Percentiles rank a stretch among this genome's conserved stretches.
These are phyloP conservation scores for Achlya hypogyna DNA, from an alignment of 352 stramenopile species.

Conservation along the genomic window DNA sequence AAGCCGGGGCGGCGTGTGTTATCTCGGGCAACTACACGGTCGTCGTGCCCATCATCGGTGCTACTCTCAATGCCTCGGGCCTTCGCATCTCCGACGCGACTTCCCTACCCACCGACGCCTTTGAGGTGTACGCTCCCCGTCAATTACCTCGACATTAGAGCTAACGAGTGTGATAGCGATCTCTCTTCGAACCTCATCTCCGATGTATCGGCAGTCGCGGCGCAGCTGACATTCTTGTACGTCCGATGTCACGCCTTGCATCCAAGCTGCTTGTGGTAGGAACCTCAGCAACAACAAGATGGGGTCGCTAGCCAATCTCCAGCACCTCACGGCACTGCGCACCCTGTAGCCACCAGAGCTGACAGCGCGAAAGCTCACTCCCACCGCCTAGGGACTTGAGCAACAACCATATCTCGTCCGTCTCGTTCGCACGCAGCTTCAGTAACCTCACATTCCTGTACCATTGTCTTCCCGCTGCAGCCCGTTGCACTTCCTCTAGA, in stretches of 20 bases:
- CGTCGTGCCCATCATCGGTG: not conserved
- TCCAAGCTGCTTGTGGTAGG: not conserved
- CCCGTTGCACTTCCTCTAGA: not conserved
- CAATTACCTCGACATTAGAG: not conserved
- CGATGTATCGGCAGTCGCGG: not conserved
- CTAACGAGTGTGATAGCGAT: not conserved
- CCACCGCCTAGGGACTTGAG: not conserved
- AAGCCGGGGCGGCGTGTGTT: not conserved
- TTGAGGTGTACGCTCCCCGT: not conserved
- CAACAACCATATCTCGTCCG: not conserved
- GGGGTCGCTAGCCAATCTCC: not conserved
- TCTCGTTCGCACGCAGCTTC: not conserved
- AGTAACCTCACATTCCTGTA: not conserved
- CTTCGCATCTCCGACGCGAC: not conserved
- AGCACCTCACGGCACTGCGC: not conserved
- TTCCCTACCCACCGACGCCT: not conserved
- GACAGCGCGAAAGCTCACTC: too few species aligned
- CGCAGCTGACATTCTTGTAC: not conserved
- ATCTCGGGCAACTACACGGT: not conserved
- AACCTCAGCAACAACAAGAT: not conserved
- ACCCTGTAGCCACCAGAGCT: too few species aligned
- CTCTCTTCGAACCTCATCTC: not conserved
- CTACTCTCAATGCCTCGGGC: not conserved
- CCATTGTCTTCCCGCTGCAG: not conserved
- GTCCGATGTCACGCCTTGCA: not conserved